Percentiles rank a stretch among this genome's conserved stretches.
Conservation (phyloP, 441 rosid species). For the Gossypium laxum region DNA sequence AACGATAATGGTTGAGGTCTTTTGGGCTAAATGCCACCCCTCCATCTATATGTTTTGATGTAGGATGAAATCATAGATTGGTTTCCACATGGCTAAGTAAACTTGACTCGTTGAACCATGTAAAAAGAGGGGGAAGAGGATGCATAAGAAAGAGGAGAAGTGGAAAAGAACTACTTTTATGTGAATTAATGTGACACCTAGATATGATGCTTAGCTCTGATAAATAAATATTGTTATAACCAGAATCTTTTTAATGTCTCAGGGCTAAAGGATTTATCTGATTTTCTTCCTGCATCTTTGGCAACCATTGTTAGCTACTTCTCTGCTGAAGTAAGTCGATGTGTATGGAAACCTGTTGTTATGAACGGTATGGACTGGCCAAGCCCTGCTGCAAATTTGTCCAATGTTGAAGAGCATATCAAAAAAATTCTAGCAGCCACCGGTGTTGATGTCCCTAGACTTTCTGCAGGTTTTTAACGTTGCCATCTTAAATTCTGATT, state of each 20-base stretch:
- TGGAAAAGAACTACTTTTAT: not conserved
- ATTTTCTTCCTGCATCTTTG: conserved; percentile 63
- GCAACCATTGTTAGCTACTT: conserved; percentile 67
- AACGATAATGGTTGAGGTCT: not conserved
- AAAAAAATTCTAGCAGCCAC: conserved; percentile 56
- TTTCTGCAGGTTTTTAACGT: conserved; percentile 45
- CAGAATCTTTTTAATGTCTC: conserved; percentile 17
- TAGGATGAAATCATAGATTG: not conserved
- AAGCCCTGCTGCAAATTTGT: conserved; percentile 64
- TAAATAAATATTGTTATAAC: conserved; percentile 7
- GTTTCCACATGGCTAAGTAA: not conserved
- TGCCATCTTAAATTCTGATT: not conserved
- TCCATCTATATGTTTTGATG: not conserved
- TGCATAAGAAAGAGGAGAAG: not conserved
- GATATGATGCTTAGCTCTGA: conserved; percentile 1
- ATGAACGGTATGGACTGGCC: conserved; percentile 84
- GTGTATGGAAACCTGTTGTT: conserved; percentile 66
- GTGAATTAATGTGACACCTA: conserved; percentile 4
- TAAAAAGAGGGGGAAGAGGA: not conserved
- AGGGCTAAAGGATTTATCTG: conserved; percentile 70
- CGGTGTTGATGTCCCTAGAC: conserved; percentile 64
- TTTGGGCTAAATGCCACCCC: not conserved
- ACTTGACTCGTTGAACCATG: not conserved
- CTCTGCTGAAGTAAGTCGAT: conserved; percentile 68
- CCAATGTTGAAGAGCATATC: conserved; percentile 57